Base-by-base conservation (phyloP, 352 stramenopile genomes). In the Globisporangium irregulare region DNA sequence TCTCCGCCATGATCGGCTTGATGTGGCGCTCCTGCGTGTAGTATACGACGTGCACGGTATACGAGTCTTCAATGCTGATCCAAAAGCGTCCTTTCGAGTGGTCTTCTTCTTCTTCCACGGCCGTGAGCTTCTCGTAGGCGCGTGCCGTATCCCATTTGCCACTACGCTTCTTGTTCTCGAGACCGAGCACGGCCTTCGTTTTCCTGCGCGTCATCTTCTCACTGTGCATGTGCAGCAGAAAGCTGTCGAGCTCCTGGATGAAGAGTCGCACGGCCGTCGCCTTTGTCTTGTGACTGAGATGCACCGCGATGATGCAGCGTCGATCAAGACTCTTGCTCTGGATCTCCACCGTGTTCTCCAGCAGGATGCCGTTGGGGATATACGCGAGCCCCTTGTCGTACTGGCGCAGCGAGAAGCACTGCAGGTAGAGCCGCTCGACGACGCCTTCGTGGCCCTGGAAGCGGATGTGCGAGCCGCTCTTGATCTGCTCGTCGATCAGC, bases 381-480 rank as follows among this genome's bases (percentile, higher is more conserved):
- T 92, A 94, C 20, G 81, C 83, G 38, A 95, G 71, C 0, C 82
- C 79, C 64, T 94, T 92, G 69, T 95, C 87, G 62, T 94, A 94
- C 57, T 90, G 82, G 1, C 87, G 84, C 25, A 95, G 60, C 8
- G 84, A 89, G 72, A 95, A 93, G 7, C 78, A 89, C 68, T 94
- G 87, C 20, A 95, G 70, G 65, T 91, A 93, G 53, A 95, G 77
- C 34, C 82, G 80, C 59, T 95, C 87, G 27, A 95, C 80, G 20
- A 93, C 82, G n/a, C 87, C 87, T 73, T 93, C 80, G 68, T 93
- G 84, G 38, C 80, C 83, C 46, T 88, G 78, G 48, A 95, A 92
- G 9, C 76, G 78, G 6, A 95, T 77, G 60, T 94, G 85, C 18
- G 75, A 74, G 14, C 87, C 87, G 66, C 80, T 92, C 57, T 92